Conservation (phyloP, 371 early-diverging fungal species). For the Mortierella sp. region DNA sequence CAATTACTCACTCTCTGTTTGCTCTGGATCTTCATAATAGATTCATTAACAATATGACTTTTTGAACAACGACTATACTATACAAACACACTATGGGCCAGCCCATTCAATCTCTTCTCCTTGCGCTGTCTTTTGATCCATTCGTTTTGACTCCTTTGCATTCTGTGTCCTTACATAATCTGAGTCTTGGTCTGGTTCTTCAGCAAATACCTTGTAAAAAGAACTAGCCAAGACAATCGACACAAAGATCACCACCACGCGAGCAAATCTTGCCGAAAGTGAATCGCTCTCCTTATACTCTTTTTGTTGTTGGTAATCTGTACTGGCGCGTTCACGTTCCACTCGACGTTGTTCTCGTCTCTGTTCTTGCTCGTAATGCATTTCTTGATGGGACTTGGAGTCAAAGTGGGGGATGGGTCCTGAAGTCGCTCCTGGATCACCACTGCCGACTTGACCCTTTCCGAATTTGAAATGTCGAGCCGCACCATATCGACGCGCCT, state of each 20-base stretch:
- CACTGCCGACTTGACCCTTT: constrained; percentile 2
- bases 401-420: constrained; percentile 33
- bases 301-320: constrained; percentile 17
- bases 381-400: constrained; percentile 48
- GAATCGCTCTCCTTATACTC: constrained; percentile 23
- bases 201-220: constrained; percentile 31
- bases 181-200: constrained; percentile 17
- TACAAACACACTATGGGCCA: neutral
- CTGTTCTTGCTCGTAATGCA: constrained; percentile 48
- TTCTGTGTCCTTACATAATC: neutral
- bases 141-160: neutral
- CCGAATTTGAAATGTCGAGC: constrained; percentile 5
- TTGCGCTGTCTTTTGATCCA: neutral
- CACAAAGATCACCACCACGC: constrained; percentile 22
- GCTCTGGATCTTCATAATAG: too few relatives aligned
- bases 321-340: constrained; percentile 23
- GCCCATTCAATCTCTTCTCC: too few relatives aligned
- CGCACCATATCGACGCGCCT: constrained; percentile 22
- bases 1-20: too few relatives aligned
- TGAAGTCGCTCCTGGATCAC: constrained; percentile 1
- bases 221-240: constrained; percentile 20
- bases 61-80: neutral
- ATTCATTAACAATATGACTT: too few relatives aligned
- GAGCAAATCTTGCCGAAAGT: constrained; percentile 6
- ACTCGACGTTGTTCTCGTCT: constrained; percentile 32